Base-by-base conservation (phyloP, 176 grass and related monocot genomes). In the Rhynchospora tenuis region DNA sequence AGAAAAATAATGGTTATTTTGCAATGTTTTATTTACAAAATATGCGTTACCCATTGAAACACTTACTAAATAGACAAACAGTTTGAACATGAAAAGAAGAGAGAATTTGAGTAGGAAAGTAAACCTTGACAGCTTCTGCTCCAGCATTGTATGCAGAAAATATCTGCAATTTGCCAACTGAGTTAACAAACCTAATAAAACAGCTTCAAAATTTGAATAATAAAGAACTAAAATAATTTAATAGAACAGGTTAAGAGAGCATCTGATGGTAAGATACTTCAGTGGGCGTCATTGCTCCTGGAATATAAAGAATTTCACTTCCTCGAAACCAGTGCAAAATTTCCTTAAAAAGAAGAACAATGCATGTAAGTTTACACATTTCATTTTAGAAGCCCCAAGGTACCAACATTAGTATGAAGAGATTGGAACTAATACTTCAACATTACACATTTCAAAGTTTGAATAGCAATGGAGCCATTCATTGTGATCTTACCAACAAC, bases 281-380 rank as follows among this genome's bases (percentile, higher is more conserved):
- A 77, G 90, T 98, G 81, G 95, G 90, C 61, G 95, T 98, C 79
- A 94, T 75, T 23, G 89, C 95, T 88, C 95, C 95, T 59, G 95
- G 95, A 81, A 94, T 98, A 84, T 93, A 98, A 23, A 94, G 84
- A 83, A 94, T 85, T 79, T 90, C 80, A 55, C 81, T 94, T 47
- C 77, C 81, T 63, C 88, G 61, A 62, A 85, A 84, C 80, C 88
- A 87, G 83, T 80, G 22, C 58, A 98, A 79, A 92, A 98, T 90
- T 85, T 98, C 95, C 95, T 97, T 84, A 9, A 79, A 83, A 56
- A 85, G 8, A 84, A 76, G n/a, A 7, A n/a, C 31, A 73, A 43
- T 15, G 45, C 20, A 9, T 59, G 17, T 8, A 8, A 59, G 17
- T 59, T 59, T 7, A 7, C 56, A 59, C 56, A 59, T 59, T 3